Evolutionary conservation across 805 yeast species (phyloP), one percentile per base, ranked within the genome.

Genomic region (Candida berthetii): DNA sequence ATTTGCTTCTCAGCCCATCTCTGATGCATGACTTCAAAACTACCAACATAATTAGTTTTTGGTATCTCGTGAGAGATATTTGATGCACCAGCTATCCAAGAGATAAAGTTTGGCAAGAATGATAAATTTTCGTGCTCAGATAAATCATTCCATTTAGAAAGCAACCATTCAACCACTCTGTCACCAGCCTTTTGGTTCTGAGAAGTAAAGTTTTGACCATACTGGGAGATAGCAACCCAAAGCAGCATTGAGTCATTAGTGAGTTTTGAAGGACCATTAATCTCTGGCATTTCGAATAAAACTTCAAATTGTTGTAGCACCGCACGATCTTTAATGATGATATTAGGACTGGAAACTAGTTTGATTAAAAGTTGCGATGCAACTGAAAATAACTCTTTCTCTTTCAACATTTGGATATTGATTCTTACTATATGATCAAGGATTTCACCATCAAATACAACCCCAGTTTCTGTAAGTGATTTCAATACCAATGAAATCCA

Each of bases 261-360:
- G 1, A 80, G 40, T 1, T 47, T 19, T 1, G 60, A 52, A 2
- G 93, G 91, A 0, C 91, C 91, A 54, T 73, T 75, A 1, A 80
- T 62, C 36, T 76, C 82, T 0, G 85, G 62, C 6, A 74, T 53
- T 31, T 80, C 83, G 37, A 74, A 60, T 2, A 78, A 40, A 24
- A 72, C 72, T 34, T 71, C 73, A 27, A 80, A 56, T 45, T 74
- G 76, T 35, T 66, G 72, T 4, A 62, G 42, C 8, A 78, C 49
- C 0, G 74, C 55, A 8, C 55, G 54, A 40, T 79, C 84, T 4
- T 49, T 38, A 2, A 50, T 36, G 1, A 15, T 15, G 16, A 47
- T 46, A 1, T 37, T 40, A 3, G 46, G 40, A 11, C 19, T 25
- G 1, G 45, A 37, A 5, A 63, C 41, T 13, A 59, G 42, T 38